phyloP scores from a whole-genome alignment of 768 basidiomycete species.

The Filobasidium wieringae region DNA sequence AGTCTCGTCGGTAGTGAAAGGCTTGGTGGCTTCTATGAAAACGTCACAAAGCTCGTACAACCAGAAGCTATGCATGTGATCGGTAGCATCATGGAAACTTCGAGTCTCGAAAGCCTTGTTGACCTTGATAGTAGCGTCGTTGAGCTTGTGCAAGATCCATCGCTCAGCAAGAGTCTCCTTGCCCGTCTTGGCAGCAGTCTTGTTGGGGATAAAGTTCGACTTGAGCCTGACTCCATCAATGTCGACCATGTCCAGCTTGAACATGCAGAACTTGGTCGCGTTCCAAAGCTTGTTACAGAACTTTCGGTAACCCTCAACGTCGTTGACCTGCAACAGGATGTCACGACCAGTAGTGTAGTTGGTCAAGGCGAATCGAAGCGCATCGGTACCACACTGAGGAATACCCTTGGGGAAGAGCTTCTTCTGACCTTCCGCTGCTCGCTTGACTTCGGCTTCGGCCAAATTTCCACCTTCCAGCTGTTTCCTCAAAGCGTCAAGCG shows the following conservation, averaged over 20 bases:
- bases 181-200: conserved; percentile 64
- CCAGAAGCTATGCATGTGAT: conserved; percentile 83
- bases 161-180: conserved; percentile 82
- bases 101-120: conserved; percentile 63
- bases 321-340: conserved; percentile 89
- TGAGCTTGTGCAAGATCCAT: conserved; percentile 92
- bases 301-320: conserved; percentile 96
- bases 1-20: conserved; percentile 75
- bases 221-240: conserved; percentile 30
- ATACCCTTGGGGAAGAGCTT: conserved; percentile 98
- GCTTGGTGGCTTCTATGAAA: conserved; percentile 98
- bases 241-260: conserved; percentile 63
- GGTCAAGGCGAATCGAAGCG: conserved; percentile 84
- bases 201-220: conserved; percentile 60
- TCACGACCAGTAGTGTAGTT: conserved; percentile 89
- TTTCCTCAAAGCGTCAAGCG: conserved; percentile 66
- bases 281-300: conserved; percentile 99
- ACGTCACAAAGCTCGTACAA: conserved; percentile 98
- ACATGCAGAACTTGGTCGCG: conserved; percentile 98
- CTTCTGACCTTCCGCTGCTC: conserved; percentile 91
- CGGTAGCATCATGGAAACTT: conserved; percentile 89
- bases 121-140: conserved; percentile 62
- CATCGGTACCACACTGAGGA: conserved; percentile 96
- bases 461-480: conserved; percentile 84
- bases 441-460: conserved; percentile 80